A percentile compares a stretch with the other conserved stretches of the same genome.
These are phyloP conservation scores for Hemileia vastatrix DNA, from an alignment of 1,284 basidiomycete genomes.

Conservation along the genomic window DNA sequence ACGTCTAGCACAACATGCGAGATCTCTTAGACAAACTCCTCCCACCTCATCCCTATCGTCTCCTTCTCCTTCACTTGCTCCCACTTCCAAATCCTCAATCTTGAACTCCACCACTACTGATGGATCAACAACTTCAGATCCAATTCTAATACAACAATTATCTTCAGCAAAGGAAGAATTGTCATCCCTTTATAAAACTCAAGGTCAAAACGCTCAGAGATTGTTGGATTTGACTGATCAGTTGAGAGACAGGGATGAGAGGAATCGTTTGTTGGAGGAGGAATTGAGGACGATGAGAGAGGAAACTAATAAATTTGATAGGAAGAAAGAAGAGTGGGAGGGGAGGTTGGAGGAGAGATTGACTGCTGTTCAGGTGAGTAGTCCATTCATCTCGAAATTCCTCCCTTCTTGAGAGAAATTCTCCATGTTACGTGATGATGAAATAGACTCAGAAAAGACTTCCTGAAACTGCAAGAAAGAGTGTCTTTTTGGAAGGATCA, in stretches of 20 bases:
- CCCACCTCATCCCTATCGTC: background rate
- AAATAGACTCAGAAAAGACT: no score
- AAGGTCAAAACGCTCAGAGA: conserved; percentile 86
- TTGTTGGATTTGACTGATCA: conserved; percentile 86
- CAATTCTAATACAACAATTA: conserved; percentile 74
- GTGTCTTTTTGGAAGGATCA: no score
- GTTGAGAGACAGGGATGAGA: conserved; percentile 77
- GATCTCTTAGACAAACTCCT: background rate
- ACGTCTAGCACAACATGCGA: conserved; percentile 9
- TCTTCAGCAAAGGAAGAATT: conserved; percentile 79
- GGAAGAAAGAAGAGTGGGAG: no score
- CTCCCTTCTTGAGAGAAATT: no score
- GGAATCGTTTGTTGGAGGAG: conserved; percentile 64
- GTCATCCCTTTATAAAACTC: conserved; percentile 86
- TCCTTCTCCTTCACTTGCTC: background rate
- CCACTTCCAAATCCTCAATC: background rate
- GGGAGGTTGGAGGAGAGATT: no score
- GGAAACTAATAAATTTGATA: conserved; percentile 56
- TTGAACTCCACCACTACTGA: conserved; percentile 16
- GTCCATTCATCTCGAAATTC: background rate
- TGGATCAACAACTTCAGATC: no score
- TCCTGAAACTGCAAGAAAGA: no score
- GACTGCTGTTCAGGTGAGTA: conserved; percentile 19
- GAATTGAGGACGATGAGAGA: conserved; percentile 60
- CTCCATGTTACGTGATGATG: no score